Conservation (phyloP, 192 early-diverging fungal genomes). For the Chytriomyces confervae region DNA sequence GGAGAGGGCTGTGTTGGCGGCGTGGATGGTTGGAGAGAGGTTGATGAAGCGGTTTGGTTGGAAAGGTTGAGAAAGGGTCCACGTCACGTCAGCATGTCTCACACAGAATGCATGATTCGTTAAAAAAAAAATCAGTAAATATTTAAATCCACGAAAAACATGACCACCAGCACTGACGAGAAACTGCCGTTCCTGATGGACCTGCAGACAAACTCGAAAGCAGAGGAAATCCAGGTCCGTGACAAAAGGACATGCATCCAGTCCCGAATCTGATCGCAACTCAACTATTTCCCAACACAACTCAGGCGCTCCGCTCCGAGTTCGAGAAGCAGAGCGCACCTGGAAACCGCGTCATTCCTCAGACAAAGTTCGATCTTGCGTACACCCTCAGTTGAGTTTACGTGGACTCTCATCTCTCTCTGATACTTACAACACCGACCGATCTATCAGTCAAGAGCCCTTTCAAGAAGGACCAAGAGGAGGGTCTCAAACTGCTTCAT, state of each 20-base stretch:
- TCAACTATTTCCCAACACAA: too few relatives aligned
- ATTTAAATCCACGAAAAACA: neutral
- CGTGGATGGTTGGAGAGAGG: neutral
- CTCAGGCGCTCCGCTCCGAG: constrained; percentile 6
- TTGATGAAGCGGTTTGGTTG: neutral
- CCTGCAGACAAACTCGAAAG: constrained; percentile 14
- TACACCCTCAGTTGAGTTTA: constrained; percentile 80
- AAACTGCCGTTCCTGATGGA: constrained; percentile 29
- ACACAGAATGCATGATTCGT: too few relatives aligned
- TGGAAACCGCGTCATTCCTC: constrained; percentile 68
- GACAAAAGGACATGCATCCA: neutral
- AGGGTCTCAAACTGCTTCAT: constrained; percentile 77
- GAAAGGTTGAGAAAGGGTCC: neutral
- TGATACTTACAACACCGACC: neutral
- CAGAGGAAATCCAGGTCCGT: constrained; percentile 23
- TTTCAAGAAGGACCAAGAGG: constrained; percentile 69
- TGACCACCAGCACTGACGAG: constrained; percentile 6
- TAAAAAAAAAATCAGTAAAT: too few relatives aligned
- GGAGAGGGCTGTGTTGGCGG: neutral
- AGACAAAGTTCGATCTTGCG: constrained; percentile 97
- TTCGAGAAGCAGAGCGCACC: constrained; percentile 56
- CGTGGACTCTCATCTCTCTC: neutral
- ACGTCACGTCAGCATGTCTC: neutral
- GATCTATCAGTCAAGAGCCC: constrained; percentile 53
- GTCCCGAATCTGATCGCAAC: too few relatives aligned